Conservation (phyloP, 306 rosid species). For the Cucurbita moschata region DNA sequence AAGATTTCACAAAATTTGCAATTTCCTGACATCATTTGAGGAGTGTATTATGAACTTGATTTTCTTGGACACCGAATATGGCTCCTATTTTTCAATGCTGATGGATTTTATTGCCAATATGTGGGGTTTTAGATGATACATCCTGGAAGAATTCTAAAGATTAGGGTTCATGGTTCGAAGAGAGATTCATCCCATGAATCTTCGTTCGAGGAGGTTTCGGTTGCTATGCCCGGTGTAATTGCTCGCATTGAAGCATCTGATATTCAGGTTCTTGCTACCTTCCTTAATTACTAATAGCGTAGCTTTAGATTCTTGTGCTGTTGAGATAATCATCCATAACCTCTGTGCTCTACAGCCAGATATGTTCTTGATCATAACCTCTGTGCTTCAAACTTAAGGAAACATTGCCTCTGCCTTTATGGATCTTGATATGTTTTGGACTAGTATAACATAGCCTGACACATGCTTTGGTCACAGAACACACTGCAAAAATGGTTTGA, state of each 20-base stretch:
- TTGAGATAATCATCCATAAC: neutral
- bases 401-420: neutral
- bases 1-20: neutral
- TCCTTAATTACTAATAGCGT: neutral
- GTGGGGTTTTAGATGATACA: slow-evolving; percentile 41
- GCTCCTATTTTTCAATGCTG: neutral
- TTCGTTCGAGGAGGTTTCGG: slow-evolving; percentile 78
- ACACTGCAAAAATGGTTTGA: slow-evolving; percentile 72
- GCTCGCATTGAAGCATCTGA: slow-evolving; percentile 79
- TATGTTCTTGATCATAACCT: neutral
- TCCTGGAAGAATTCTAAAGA: slow-evolving; percentile 57
- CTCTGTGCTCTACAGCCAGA: neutral
- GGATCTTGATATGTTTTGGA: neutral
- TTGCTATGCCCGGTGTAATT: slow-evolving; percentile 63
- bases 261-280: slow-evolving; percentile 48
- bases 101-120: slow-evolving; percentile 10
- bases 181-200: slow-evolving; percentile 63
- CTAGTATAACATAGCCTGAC: slow-evolving; percentile 11
- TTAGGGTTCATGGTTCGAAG: slow-evolving; percentile 81
- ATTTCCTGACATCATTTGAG: neutral
- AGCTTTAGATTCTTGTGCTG: neutral
- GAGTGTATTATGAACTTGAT: neutral
- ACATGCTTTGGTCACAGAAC: slow-evolving; percentile 35
- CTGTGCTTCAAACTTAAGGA: neutral
- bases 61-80: neutral